A percentile compares a stretch with the other conserved stretches of the same genome.
Conservation (phyloP, 768 basidiomycete species). For the Leucocoprinus leucothites region DNA sequence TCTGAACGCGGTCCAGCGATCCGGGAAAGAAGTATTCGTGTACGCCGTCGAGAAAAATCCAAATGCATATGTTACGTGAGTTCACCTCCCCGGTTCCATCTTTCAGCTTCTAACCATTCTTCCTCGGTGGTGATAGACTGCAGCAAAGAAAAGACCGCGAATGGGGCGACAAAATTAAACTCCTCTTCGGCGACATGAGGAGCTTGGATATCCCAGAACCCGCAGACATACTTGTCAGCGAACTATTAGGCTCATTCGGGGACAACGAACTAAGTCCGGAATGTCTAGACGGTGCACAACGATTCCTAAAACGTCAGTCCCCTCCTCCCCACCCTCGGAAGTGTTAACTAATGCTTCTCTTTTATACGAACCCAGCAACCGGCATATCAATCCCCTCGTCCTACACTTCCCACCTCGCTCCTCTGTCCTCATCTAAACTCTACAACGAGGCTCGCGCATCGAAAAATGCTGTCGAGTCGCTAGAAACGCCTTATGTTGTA, state of each 20-base stretch:
- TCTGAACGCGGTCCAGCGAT: constrained; percentile 69
- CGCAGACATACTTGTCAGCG: constrained; percentile 93
- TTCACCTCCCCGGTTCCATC: constrained; percentile 11
- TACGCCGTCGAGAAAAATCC: constrained; percentile 97
- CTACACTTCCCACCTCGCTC: constrained; percentile 93
- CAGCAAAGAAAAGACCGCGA: constrained; percentile 79
- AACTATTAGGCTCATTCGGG: constrained; percentile 94
- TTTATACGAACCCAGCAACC: constrained; percentile 48
- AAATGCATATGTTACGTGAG: constrained; percentile 90
- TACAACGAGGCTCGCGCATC: constrained; percentile 73
- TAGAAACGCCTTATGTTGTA: constrained; percentile 97
- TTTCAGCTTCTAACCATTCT: neutral
- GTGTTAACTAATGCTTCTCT: too few relatives aligned
- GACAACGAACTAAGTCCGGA: constrained; percentile 99
- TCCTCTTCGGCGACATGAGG: constrained; percentile 97
- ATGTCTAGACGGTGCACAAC: constrained; percentile 92
- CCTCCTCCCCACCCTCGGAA: too few relatives aligned
- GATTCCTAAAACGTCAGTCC: constrained; percentile 84
- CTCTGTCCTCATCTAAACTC: constrained; percentile 90
- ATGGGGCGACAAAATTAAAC: constrained; percentile 77
- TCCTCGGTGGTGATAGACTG: constrained; percentile 44
- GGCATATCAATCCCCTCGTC: constrained; percentile 97
- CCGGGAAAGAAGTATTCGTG: constrained; percentile 58
- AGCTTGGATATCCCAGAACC: constrained; percentile 76
- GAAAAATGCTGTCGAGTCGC: constrained; percentile 58